Conservation (phyloP, 2,329 filamentous ascomycete genomes). For the Botrytis byssoidea region DNA sequence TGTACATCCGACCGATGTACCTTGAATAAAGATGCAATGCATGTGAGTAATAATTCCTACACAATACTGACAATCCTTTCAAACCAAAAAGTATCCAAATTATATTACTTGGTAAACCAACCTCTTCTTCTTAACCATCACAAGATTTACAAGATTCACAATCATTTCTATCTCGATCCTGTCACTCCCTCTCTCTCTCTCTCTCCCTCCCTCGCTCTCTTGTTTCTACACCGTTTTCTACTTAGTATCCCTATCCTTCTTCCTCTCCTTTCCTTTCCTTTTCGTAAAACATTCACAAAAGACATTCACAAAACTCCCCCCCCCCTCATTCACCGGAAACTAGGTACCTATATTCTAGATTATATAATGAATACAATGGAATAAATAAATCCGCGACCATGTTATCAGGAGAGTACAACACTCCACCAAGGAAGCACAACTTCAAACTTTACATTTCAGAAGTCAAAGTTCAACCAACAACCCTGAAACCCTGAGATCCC, state of each 20-base stretch:
- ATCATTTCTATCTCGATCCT: neutral
- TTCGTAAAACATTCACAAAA: neutral
- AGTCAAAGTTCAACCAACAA: neutral
- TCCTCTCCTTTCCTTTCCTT: too few relatives aligned
- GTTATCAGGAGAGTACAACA: neutral
- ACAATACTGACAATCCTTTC: neutral
- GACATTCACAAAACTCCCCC: neutral
- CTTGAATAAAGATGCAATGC: neutral
- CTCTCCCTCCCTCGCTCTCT: neutral
- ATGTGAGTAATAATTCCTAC: neutral
- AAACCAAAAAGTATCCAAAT: neutral
- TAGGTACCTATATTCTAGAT: neutral
- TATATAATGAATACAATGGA: neutral
- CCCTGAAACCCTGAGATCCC: neutral
- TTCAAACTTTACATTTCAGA: neutral
- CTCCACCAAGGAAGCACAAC: conserved; percentile 9
- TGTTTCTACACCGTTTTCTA: neutral
- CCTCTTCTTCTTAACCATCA: conserved; percentile 3
- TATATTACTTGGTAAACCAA: neutral
- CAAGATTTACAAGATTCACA: neutral
- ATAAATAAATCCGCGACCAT: conserved; percentile 3
- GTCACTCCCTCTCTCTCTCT: neutral
- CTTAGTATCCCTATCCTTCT: neutral
- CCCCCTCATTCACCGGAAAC: neutral
- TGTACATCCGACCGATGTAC: neutral